These are phyloP conservation scores for Knoxia roxburghii DNA, from an alignment of 257 asterid genomes.

Conservation along the genomic window DNA sequence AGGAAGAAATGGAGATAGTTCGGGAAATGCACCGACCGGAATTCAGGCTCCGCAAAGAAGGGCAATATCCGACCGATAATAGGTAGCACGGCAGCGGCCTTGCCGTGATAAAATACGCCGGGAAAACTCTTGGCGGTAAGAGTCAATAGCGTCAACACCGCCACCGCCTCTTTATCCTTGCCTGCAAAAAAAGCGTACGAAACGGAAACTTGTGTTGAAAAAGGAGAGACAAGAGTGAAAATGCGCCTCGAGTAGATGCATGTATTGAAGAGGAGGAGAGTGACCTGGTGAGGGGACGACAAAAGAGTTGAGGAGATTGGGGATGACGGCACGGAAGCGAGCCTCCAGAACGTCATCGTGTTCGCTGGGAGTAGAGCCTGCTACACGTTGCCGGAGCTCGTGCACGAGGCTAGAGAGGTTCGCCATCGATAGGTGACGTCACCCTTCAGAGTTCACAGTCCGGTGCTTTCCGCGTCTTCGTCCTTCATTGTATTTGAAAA, in stretches of 20 bases:
- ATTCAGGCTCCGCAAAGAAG: slow-evolving; percentile 62
- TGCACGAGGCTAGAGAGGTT: slow-evolving; percentile 71
- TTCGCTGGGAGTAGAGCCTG: slow-evolving; percentile 55
- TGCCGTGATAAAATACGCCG: slow-evolving; percentile 77
- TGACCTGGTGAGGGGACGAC: slow-evolving; percentile 69
- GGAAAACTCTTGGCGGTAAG: slow-evolving; percentile 71
- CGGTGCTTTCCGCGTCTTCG: no score
- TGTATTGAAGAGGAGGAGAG: not conserved
- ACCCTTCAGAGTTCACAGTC: not conserved
- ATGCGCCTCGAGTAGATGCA: no score
- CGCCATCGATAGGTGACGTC: slow-evolving; percentile 37
- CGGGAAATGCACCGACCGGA: slow-evolving; percentile 39
- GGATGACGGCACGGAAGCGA: slow-evolving; percentile 86
- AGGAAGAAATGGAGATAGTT: not conserved
- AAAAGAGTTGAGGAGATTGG: slow-evolving; percentile 60
- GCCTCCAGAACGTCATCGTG: slow-evolving; percentile 74
- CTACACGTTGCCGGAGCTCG: slow-evolving; percentile 87
- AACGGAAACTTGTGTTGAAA: not conserved
- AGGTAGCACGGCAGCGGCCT: slow-evolving; percentile 68
- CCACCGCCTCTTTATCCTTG: slow-evolving; percentile 74
- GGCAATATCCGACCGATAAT: slow-evolving; percentile 66
- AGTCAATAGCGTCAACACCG: slow-evolving; percentile 63
- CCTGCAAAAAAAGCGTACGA: slow-evolving; percentile 28
- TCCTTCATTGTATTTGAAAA: no score
- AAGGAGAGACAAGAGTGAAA: not conserved